Conservation (phyloP, 371 early-diverging fungal genomes). For the Rhizopus arrhizus region DNA sequence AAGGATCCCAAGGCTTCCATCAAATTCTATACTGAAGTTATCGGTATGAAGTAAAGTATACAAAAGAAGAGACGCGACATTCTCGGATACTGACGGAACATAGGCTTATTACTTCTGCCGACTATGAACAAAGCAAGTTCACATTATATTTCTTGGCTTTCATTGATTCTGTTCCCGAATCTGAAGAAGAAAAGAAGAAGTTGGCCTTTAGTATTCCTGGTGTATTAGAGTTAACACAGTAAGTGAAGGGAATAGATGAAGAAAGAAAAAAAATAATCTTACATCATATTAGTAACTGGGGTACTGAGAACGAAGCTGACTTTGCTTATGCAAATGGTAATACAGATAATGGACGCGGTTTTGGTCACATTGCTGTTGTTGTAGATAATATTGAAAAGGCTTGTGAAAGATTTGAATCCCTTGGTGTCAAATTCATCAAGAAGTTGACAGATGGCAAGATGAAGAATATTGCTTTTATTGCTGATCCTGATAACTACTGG, state of each 20-base stretch:
- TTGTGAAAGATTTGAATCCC: conserved; percentile 72
- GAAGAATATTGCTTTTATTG: conserved; percentile 85
- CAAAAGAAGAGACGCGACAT: background rate
- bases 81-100: background rate
- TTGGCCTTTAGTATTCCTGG: conserved; percentile 71
- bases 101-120: conserved; percentile 62
- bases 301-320: conserved; percentile 73
- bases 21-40: conserved; percentile 74
- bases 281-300: conserved; percentile 67
- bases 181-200: conserved; percentile 55
- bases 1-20: conserved; percentile 79
- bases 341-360: conserved; percentile 69
- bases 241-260: conserved; percentile 21
- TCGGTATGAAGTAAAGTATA: conserved; percentile 79
- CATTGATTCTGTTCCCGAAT: conserved; percentile 53
- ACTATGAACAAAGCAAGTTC: conserved; percentile 70
- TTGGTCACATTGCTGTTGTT: conserved; percentile 81
- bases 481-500: conserved; percentile 91
- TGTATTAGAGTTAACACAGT: conserved; percentile 85
- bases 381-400: conserved; percentile 84
- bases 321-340: conserved; percentile 82
- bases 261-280: too few species aligned
- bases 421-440: conserved; percentile 80
- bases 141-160: conserved; percentile 78
- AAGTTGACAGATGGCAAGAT: conserved; percentile 75